These are phyloP conservation scores for Phytopythium boreale DNA, from an alignment of 352 stramenopile genomes.

Conservation along the genomic window DNA sequence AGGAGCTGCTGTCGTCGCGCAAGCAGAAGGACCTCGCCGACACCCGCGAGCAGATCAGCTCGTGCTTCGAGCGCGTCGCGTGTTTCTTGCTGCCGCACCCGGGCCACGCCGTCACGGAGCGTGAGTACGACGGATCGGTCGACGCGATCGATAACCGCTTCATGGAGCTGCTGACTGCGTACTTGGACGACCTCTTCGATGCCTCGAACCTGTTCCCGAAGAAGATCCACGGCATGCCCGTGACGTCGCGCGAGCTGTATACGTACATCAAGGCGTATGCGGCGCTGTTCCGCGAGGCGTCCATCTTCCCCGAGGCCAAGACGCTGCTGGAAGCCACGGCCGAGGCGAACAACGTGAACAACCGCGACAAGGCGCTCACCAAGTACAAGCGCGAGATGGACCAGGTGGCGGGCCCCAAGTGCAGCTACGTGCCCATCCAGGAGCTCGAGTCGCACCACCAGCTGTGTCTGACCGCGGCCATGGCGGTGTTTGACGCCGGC, in stretches of 20 bases:
- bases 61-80: constrained; percentile 94
- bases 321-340: constrained; percentile 97
- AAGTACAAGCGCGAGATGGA: constrained; percentile 96
- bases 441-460: constrained; percentile 90
- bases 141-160: constrained; percentile 94
- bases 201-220: constrained; percentile 87
- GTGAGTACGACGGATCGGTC: constrained; percentile 95
- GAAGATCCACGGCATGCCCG: constrained; percentile 91
- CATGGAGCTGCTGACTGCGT: constrained; percentile 92
- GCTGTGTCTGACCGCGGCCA: constrained; percentile 66
- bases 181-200: constrained; percentile 94
- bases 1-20: constrained; percentile 89
- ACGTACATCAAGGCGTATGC: constrained; percentile 98
- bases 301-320: constrained; percentile 96
- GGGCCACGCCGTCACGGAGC: constrained; percentile 95
- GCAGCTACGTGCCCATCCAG: constrained; percentile 85
- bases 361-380: constrained; percentile 74
- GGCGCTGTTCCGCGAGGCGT: constrained; percentile 93
- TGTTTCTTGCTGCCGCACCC: constrained; percentile 97
- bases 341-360: constrained; percentile 97
- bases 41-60: constrained; percentile 96
- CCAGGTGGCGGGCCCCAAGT: constrained; percentile 77
- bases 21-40: constrained; percentile 92
- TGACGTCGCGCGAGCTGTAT: constrained; percentile 93
- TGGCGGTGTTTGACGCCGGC: constrained; percentile 92